Conservation (phyloP, 108 stramenopile genomes). For the Fistulifera pelliculosa region DNA sequence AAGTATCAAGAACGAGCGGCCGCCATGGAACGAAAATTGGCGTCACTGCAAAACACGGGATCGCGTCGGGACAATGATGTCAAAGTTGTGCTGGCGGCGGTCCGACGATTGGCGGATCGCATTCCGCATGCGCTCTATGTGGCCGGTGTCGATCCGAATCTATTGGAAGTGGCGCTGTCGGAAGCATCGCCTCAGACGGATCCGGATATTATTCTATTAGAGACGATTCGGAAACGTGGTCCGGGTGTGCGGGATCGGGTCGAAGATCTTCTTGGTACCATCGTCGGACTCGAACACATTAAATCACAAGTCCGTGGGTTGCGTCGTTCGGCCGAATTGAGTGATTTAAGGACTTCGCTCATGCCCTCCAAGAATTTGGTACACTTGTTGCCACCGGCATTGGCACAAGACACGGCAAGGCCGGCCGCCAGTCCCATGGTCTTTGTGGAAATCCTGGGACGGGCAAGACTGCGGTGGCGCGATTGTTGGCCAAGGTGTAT, state of each 20-base stretch:
- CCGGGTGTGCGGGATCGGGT: conserved; percentile 55
- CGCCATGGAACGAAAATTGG: conserved; percentile 62
- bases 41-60: conserved; percentile 38
- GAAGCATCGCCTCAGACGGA: conserved; percentile 44
- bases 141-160: conserved; percentile 84
- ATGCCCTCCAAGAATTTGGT: conserved; percentile 42
- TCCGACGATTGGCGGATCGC: conserved; percentile 76
- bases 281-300: conserved; percentile 83
- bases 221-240: conserved; percentile 51
- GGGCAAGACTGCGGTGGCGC: conserved; percentile 94
- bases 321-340: conserved; percentile 80
- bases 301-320: conserved; percentile 82
- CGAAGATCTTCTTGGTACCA: conserved; percentile 70
- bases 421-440: conserved; percentile 77
- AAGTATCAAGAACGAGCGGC: conserved; percentile 67
- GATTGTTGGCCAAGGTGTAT: conserved; percentile 83
- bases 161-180: conserved; percentile 78
- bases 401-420: conserved; percentile 54
- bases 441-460: conserved; percentile 91
- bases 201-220: conserved; percentile 53
- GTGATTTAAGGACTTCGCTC: conserved; percentile 70
- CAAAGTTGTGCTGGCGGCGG: conserved; percentile 65
- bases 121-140: conserved; percentile 80
- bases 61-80: conserved; percentile 56
- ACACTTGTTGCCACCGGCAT: conserved; percentile 35